phyloP scores from a whole-genome alignment of 257 asterid species.

The Plantago ovata region DNA sequence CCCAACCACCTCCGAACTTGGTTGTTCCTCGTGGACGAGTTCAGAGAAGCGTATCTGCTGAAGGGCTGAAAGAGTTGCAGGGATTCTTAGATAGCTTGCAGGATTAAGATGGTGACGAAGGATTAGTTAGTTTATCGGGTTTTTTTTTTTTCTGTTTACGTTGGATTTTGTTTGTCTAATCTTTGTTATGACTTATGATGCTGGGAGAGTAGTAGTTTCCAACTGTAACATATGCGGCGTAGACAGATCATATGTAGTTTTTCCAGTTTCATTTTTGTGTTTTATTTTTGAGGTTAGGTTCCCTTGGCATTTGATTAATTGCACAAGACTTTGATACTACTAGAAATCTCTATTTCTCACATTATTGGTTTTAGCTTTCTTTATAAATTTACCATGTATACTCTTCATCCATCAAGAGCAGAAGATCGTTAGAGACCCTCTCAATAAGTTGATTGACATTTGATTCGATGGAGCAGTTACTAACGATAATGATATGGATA shows the following conservation, averaged over 20 bases:
- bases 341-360: no score
- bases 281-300: neutral
- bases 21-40: constrained; percentile 73
- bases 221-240: constrained; percentile 88
- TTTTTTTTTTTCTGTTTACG: constrained; percentile 17
- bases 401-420: no score
- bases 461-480: no score
- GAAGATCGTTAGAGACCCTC: no score
- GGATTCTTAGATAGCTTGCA: constrained; percentile 69
- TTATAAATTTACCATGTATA: no score
- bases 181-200: no score
- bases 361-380: no score
- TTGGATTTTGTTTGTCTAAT: no score
- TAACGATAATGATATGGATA: no score
- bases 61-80: constrained; percentile 86
- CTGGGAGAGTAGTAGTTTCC: constrained; percentile 51
- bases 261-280: neutral
- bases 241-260: neutral
- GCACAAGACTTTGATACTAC: no score
- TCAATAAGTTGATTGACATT: no score
- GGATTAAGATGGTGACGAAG: constrained; percentile 37
- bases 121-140: constrained; percentile 6
- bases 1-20: constrained; percentile 70
- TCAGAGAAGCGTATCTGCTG: constrained; percentile 91
- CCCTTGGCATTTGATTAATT: neutral